phyloP scores from a whole-genome alignment of 345 rosid genomes.

The Rhizophora apiculata region DNA sequence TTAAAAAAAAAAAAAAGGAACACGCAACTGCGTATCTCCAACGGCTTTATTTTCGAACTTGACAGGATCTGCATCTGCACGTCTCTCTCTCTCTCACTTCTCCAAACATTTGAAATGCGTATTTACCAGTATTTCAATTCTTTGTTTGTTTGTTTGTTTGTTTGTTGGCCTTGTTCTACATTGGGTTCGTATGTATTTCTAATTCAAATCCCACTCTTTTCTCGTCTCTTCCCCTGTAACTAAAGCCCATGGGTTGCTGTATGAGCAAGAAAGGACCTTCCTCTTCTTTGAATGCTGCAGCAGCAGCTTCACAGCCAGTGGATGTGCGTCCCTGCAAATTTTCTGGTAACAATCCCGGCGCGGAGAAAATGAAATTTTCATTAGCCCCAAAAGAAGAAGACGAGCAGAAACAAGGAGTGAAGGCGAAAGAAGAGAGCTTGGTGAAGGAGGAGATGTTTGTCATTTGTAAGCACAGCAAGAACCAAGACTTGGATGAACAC shows the following conservation, averaged over 20 bases:
- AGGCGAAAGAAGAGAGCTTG: conserved; percentile 15
- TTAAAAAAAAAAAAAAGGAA: too few relatives aligned
- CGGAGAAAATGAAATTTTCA: too few relatives aligned
- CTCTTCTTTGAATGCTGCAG: conserved; percentile 10
- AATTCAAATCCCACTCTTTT: not conserved
- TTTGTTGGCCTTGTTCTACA: too few relatives aligned
- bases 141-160: too few relatives aligned
- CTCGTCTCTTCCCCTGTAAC: too few relatives aligned
- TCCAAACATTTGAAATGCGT: conserved; percentile 21
- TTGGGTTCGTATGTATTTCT: too few relatives aligned
- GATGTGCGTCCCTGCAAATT: not conserved
- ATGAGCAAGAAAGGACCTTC: conserved; percentile 51
- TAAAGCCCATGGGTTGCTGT: conserved; percentile 51
- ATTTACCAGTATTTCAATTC: too few relatives aligned
- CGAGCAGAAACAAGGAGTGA: conserved; percentile 1
- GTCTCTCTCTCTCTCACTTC: not conserved
- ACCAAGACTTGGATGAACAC: conserved; percentile 54
- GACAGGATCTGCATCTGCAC: conserved; percentile 5
- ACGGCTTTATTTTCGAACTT: not conserved
- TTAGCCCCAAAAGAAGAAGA: not conserved
- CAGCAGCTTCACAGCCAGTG: conserved; percentile 12
- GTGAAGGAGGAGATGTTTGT: conserved; percentile 67
- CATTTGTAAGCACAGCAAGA: conserved; percentile 67
- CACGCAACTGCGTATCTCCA: too few relatives aligned
- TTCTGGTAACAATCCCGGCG: not conserved